Base-by-base conservation (phyloP, 768 basidiomycete species). In the Obba rivulosa region DNA sequence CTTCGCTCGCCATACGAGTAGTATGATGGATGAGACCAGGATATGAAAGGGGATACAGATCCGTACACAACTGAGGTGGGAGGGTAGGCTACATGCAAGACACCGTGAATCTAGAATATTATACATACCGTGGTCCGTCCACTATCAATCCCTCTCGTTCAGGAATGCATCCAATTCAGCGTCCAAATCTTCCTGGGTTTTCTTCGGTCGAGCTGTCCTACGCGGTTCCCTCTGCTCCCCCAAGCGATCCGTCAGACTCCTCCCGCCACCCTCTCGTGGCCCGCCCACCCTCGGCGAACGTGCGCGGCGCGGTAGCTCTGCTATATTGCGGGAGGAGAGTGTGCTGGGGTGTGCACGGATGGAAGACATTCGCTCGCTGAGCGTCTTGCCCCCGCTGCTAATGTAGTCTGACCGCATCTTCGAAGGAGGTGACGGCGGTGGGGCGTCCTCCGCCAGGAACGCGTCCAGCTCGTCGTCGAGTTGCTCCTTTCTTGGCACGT, bases 151-250 rank as follows among this genome's bases (percentile, higher is more conserved):
- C 55, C 71, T 72, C 53, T 74, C 72, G 22, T 78, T 80, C 54
- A 87, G 63, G 65, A 91, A 91, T 14, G 84, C 83, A 25, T 92
- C 89, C 41, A 92, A 69, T 59, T 92, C 89, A 42, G 83, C 87
- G 53, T 92, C 89, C 34, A 92, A 70, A 56, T 92, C 87, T 65
- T 85, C 78, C 60, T 82, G 81, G 1, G 79, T 86, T 64, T 80
- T 81, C 49, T 63, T 73, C 20, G 73, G 69, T 49, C 71, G 70
- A 38, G 75, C 68, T 45, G 54, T 22, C 62, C 61, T 53, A 62
- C 68, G 59, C 56, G 66, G 58, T 53, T 63, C 46, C 46, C 49
- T 54, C 20, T 4, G 39, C 10, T 46, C 48, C 28, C 45, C 28
- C 25, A 46, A 35, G 14, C 46, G 42, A 4, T 49, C 41, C 10